These are phyloP conservation scores for Neoarthrinium moseri DNA, from an alignment of 2,329 filamentous ascomycete genomes.

Conservation along the genomic window DNA sequence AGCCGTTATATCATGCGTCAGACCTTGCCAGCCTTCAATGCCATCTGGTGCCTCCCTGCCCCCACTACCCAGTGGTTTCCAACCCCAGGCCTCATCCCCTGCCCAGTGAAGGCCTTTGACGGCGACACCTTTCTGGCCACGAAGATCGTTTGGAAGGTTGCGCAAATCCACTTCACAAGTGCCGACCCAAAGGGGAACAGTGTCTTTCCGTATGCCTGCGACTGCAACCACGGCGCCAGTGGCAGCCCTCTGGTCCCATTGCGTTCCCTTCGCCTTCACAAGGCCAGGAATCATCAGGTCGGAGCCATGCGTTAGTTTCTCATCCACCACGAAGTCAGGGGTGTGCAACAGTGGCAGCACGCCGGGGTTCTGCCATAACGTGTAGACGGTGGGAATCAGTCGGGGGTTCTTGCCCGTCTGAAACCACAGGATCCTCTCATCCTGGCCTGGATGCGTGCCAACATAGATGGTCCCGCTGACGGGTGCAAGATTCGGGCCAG, in stretches of 20 bases:
- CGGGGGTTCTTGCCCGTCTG: constrained; percentile 52
- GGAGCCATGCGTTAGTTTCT: constrained; percentile 62
- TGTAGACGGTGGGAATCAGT: constrained; percentile 60
- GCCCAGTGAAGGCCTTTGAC: constrained; percentile 66
- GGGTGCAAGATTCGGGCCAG: constrained; percentile 58
- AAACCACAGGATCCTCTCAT: constrained; percentile 64
- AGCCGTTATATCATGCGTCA: background rate
- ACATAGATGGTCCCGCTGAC: constrained; percentile 65
- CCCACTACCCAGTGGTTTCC: constrained; percentile 52
- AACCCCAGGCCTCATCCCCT: constrained; percentile 68
- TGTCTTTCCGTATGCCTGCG: constrained; percentile 56
- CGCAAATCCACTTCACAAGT: constrained; percentile 39
- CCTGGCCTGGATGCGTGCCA: constrained; percentile 51
- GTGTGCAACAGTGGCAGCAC: constrained; percentile 65
- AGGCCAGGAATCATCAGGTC: constrained; percentile 70
- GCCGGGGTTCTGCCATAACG: constrained; percentile 62
- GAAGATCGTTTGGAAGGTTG: constrained; percentile 16
- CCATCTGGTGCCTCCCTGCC: constrained; percentile 51
- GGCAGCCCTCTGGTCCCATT: constrained; percentile 58
- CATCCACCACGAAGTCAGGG: constrained; percentile 53
- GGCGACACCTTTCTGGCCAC: constrained; percentile 54
- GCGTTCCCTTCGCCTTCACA: constrained; percentile 52
- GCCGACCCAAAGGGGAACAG: constrained; percentile 63
- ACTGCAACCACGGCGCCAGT: constrained; percentile 63
- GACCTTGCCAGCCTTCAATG: constrained; percentile 46